Conservation (phyloP, 2,329 filamentous ascomycete genomes). For the Chaetothyriales sp. region DNA sequence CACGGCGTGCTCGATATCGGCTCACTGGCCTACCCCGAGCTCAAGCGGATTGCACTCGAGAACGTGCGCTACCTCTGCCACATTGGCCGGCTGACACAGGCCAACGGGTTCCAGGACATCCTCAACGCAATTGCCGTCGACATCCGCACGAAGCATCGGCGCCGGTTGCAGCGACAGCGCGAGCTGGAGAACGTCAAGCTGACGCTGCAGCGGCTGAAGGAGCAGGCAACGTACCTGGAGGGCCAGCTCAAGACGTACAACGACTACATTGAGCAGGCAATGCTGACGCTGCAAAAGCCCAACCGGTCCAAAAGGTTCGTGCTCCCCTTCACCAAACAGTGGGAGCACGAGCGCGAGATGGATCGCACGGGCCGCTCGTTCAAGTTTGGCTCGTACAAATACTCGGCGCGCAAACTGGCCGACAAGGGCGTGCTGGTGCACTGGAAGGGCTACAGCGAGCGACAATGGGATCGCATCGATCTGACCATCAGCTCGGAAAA, state of each 20-base stretch:
- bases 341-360: constrained; percentile 94
- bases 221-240: constrained; percentile 76
- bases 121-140: constrained; percentile 93
- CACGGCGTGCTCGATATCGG: constrained; percentile 78
- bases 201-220: constrained; percentile 35
- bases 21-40: constrained; percentile 73
- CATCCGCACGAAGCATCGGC: constrained; percentile 90
- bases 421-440: constrained; percentile 89
- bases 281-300: constrained; percentile 78
- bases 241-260: constrained; percentile 95
- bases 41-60: constrained; percentile 86
- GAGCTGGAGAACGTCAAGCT: constrained; percentile 57
- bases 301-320: constrained; percentile 95
- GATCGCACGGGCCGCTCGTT: constrained; percentile 84
- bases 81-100: constrained; percentile 65
- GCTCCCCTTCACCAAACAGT: constrained; percentile 94
- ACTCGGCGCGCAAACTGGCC: constrained; percentile 72
- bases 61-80: constrained; percentile 85
- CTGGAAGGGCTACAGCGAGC: constrained; percentile 72
- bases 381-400: constrained; percentile 97
- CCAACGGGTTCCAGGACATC: constrained; percentile 95
- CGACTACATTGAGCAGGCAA: constrained; percentile 97
- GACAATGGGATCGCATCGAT: constrained; percentile 84
- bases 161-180: constrained; percentile 77
- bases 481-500: constrained; percentile 88